Evolutionary conservation across 441 rosid species (phyloP).

Genomic region (Euphorbia neoarborescens): DNA sequence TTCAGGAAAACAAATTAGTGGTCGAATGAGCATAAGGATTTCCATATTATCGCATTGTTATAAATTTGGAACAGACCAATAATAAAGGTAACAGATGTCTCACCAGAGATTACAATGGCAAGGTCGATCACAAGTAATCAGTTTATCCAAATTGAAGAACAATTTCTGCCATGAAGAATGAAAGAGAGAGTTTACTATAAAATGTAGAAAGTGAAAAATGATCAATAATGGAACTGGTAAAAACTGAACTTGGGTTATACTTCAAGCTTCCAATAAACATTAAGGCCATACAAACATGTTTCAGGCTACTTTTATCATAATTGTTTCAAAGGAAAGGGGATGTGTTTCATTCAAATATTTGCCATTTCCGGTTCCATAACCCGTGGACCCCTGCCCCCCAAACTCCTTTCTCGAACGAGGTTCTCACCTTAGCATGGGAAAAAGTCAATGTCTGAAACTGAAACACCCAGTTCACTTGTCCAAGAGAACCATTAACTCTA

Average conservation of each 20-base stretch:
- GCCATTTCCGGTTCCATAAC: conserved; percentile 3
- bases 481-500: not conserved
- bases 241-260: not conserved
- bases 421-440: no score
- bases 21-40: not conserved
- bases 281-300: conserved; percentile 3
- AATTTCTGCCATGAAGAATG: conserved; percentile 48
- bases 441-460: conserved; percentile 7
- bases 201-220: not conserved
- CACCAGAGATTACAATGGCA: conserved; percentile 64
- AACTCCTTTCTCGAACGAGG: no score
- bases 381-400: not conserved
- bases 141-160: conserved; percentile 67
- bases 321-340: not conserved
- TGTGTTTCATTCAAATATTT: not conserved
- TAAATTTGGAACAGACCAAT: conserved; percentile 4
- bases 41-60: conserved; percentile 9
- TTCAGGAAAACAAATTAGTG: not conserved
- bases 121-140: conserved; percentile 68
- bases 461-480: conserved; percentile 1
- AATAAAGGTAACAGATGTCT: conserved; percentile 23
- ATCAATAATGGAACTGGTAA: not conserved
- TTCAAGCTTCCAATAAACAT: conserved; percentile 9
- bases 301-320: conserved; percentile 6
- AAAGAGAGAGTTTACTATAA: conserved; percentile 11